phyloP scores from a whole-genome alignment of 75 land plant genomes.

The Cryptomeria japonica region DNA sequence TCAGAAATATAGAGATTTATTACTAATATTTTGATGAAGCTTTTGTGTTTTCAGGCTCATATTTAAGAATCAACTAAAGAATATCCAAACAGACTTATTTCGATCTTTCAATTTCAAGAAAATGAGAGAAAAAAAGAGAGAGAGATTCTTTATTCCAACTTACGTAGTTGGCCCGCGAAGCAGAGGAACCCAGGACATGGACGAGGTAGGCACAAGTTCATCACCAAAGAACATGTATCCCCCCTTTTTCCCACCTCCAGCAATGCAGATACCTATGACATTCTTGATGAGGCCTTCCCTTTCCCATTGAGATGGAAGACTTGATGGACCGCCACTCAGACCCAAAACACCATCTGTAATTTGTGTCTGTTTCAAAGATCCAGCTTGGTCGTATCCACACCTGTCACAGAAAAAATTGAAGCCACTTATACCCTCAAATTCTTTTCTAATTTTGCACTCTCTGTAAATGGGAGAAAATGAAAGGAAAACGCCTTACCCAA shows the following conservation, averaged over 20 bases:
- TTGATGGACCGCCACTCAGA: conserved; percentile 57
- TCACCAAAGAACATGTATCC: conserved; percentile 91
- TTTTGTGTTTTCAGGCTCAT: not conserved
- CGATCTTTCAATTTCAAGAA: not conserved
- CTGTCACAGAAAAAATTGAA: conserved; percentile 24
- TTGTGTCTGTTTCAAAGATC: conserved; percentile 34
- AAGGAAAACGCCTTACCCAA: conserved; percentile 25
- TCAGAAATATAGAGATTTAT: not conserved
- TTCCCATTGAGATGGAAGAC: conserved; percentile 70
- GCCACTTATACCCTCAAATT: not conserved
- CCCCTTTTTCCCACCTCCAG: conserved; percentile 47
- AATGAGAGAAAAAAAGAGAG: not conserved
- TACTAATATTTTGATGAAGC: not conserved
- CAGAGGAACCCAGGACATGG: conserved; percentile 77
- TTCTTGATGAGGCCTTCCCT: conserved; percentile 55
- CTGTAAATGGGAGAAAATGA: not conserved
- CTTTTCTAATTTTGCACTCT: not conserved
- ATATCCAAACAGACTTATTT: not conserved
- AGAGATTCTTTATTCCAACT: not conserved
- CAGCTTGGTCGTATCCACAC: conserved; percentile 84
- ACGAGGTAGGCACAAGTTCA: conserved; percentile 42
- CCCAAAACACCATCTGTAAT: conserved; percentile 85
- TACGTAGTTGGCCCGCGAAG: conserved; percentile 33
- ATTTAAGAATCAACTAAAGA: not conserved
- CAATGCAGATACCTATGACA: conserved; percentile 81